These are phyloP conservation scores for Mycena latifolia DNA, from an alignment of 768 basidiomycete species.

Conservation along the genomic window DNA sequence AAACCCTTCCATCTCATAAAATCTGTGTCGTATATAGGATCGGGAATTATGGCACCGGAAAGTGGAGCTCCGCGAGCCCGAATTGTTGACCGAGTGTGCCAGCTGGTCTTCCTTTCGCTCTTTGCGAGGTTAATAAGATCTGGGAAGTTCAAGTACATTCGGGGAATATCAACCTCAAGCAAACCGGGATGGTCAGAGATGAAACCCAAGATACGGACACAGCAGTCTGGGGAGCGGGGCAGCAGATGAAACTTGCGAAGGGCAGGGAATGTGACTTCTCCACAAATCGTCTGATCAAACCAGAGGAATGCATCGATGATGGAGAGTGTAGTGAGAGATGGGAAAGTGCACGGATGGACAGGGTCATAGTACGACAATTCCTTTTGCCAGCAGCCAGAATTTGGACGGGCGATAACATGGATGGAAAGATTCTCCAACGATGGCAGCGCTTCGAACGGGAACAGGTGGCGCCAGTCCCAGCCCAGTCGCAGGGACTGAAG, in stretches of 20 bases:
- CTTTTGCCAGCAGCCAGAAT: neutral
- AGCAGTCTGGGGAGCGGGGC: neutral
- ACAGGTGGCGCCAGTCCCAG: neutral
- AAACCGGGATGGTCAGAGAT: constrained; percentile 8
- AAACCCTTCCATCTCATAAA: constrained; percentile 2
- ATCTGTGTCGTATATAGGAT: neutral
- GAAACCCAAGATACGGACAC: constrained; percentile 3
- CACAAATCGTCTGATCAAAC: neutral
- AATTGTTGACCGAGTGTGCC: no score
- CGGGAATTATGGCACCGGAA: no score
- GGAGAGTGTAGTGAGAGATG: constrained; percentile 5
- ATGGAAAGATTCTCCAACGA: constrained; percentile 12
- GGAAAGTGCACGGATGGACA: neutral
- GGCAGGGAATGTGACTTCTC: neutral
- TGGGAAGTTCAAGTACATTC: neutral
- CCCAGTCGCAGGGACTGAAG: constrained; percentile 7
- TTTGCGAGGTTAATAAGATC: constrained; percentile 5
- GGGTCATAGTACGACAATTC: neutral
- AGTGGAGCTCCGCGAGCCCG: no score
- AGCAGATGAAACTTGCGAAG: constrained; percentile 2
- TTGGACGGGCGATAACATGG: neutral
- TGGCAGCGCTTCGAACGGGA: constrained; percentile 7
- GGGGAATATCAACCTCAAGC: constrained; percentile 3
- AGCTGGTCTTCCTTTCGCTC: neutral
- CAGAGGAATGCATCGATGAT: constrained; percentile 7